Conservation (phyloP, 768 basidiomycete species). For the Rhodotorula paludigena region DNA sequence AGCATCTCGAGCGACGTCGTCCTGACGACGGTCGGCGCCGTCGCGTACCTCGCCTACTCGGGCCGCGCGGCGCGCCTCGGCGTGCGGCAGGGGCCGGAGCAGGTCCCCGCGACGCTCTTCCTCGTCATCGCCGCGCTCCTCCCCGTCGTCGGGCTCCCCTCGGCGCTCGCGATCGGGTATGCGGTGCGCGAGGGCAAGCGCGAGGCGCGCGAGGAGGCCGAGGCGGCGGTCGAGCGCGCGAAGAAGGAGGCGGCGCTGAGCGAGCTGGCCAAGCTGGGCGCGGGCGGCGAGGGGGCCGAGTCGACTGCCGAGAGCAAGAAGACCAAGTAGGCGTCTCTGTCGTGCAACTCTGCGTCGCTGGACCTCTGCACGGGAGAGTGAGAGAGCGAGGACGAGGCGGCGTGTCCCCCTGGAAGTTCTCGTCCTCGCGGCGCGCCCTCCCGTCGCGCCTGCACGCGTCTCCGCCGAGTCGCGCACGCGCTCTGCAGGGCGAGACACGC, state of each 20-base stretch:
- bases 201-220: slow-evolving; percentile 17
- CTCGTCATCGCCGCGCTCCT: slow-evolving; percentile 15
- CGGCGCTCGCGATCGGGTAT: slow-evolving; percentile 18
- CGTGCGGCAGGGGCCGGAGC: background rate
- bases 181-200: slow-evolving; percentile 22
- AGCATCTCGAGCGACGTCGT: slow-evolving; percentile 41
- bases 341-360: no score
- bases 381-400: no score
- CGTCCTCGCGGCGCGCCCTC: no score
- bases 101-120: slow-evolving; percentile 10
- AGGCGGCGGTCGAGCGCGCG: background rate
- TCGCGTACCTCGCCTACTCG: slow-evolving; percentile 16
- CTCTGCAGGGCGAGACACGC: no score
- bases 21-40: slow-evolving; percentile 20
- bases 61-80: background rate
- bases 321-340: no score
- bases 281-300: no score
- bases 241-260: slow-evolving; percentile 1
- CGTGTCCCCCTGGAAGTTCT: no score
- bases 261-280: background rate
- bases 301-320: no score
- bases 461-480: no score
- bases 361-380: no score
- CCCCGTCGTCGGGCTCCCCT: no score
- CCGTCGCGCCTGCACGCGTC: no score